These are phyloP conservation scores for Colletotrichum trifolii DNA, from an alignment of 2,329 filamentous ascomycete genomes.

Conservation along the genomic window DNA sequence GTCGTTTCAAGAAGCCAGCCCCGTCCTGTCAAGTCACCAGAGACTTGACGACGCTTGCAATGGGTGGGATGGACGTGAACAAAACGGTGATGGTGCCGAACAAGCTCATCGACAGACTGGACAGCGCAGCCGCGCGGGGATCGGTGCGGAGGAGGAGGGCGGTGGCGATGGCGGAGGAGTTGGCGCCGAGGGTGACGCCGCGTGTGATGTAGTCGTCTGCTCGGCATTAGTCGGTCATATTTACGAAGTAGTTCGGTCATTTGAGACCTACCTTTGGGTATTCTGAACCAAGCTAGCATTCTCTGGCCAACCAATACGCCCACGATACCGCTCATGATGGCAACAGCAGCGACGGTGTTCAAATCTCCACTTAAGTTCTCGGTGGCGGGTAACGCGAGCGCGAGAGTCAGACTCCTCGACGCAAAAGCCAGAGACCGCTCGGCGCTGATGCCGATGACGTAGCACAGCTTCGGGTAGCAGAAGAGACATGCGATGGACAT, in stretches of 20 bases:
- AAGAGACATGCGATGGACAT: slow-evolving; percentile 66
- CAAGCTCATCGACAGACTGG: slow-evolving; percentile 69
- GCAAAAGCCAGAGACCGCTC: slow-evolving; percentile 65
- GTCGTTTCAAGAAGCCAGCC: no score
- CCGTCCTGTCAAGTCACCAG: slow-evolving; percentile 47
- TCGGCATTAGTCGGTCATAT: not conserved
- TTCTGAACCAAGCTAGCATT: slow-evolving; percentile 59
- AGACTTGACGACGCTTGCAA: slow-evolving; percentile 59
- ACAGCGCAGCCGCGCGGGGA: slow-evolving; percentile 68
- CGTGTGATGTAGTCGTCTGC: slow-evolving; percentile 71
- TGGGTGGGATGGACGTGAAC: slow-evolving; percentile 66
- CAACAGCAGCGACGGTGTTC: slow-evolving; percentile 66
- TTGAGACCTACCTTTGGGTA: slow-evolving; percentile 60
- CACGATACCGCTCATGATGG: slow-evolving; percentile 69
- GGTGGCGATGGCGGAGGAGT: slow-evolving; percentile 69
- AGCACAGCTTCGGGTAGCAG: slow-evolving; percentile 66
- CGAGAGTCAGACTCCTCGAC: slow-evolving; percentile 67
- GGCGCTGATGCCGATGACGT: slow-evolving; percentile 64
- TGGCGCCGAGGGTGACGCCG: slow-evolving; percentile 71
- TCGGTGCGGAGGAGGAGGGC: slow-evolving; percentile 66
- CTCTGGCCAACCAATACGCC: slow-evolving; percentile 65
- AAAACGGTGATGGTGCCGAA: slow-evolving; percentile 70
- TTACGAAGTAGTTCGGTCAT: not conserved
- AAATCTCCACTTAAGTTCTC: slow-evolving; percentile 67
- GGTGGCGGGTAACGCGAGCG: slow-evolving; percentile 67